A percentile compares a stretch with the other conserved stretches of the same genome.
These are phyloP conservation scores for Paraconiothyrium brasiliense DNA, from an alignment of 2,329 filamentous ascomycete genomes.

Conservation along the genomic window DNA sequence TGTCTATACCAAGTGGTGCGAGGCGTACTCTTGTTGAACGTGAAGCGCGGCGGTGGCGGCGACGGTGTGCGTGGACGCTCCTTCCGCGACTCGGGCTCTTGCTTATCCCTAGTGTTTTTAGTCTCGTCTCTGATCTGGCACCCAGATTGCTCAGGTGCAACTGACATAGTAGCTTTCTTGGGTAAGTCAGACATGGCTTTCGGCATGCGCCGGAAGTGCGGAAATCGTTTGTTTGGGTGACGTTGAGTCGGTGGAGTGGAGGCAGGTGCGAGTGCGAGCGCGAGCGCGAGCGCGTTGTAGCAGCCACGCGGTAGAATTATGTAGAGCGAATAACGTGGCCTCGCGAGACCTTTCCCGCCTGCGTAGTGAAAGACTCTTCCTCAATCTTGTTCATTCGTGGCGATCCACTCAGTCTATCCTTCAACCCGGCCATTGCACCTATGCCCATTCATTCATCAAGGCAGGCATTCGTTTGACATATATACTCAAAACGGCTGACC, in stretches of 20 bases:
- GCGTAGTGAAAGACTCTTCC: not conserved
- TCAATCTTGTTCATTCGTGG: not conserved
- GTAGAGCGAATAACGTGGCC: not conserved
- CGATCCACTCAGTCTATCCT: not conserved
- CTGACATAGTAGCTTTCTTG: not conserved
- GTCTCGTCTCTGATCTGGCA: too few relatives aligned
- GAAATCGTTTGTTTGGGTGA: not conserved
- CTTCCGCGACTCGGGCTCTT: not conserved
- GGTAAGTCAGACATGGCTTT: not conserved
- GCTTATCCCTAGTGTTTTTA: not conserved
- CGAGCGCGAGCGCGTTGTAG: slow-evolving; percentile 2
- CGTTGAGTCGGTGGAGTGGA: not conserved
- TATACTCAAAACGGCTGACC: not conserved
- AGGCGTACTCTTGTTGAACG: not conserved
- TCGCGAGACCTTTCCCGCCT: not conserved
- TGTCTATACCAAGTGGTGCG: slow-evolving; percentile 13
- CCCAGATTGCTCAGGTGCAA: not conserved
- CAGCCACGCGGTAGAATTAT: not conserved
- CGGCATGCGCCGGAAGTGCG: not conserved
- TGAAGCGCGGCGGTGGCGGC: slow-evolving; percentile 10
- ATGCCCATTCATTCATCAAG: too few relatives aligned
- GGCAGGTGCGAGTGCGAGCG: not conserved
- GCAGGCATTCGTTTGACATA: not conserved
- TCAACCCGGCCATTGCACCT: not conserved
- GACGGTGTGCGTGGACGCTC: not conserved